These are phyloP conservation scores for Tilletia indica DNA, from an alignment of 1,284 basidiomycete genomes.

Conservation along the genomic window DNA sequence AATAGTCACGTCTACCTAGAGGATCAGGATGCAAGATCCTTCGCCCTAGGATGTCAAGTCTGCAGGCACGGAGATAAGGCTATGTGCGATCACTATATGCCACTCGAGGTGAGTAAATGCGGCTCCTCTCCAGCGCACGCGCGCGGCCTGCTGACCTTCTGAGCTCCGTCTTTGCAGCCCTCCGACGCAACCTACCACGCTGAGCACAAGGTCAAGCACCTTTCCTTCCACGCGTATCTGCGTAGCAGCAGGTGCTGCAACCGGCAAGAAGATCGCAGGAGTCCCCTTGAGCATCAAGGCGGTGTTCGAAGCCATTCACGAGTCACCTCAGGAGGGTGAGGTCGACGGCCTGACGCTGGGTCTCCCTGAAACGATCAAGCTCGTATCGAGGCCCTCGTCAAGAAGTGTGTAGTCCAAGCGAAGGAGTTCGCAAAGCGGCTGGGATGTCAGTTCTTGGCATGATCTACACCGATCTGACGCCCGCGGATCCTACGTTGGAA, in stretches of 20 bases:
- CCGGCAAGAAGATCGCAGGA: conserved; percentile 61
- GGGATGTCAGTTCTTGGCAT: conserved; percentile 83
- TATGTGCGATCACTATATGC: conserved; percentile 99
- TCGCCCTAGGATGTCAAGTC: too few species aligned
- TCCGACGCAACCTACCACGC: conserved; percentile 88
- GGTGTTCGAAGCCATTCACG: too few species aligned
- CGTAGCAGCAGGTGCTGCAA: too few species aligned
- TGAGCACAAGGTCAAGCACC: conserved; percentile 88
- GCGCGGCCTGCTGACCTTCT: not conserved
- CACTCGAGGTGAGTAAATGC: too few species aligned
- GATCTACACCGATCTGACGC: conserved; percentile 92
- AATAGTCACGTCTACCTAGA: conserved; percentile 80
- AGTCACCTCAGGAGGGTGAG: too few species aligned
- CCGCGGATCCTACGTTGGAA: conserved; percentile 57
- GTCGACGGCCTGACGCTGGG: too few species aligned
- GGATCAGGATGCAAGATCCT: too few species aligned
- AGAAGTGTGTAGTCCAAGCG: conserved; percentile 65
- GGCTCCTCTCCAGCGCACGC: not conserved
- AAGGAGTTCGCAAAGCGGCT: conserved; percentile 67
- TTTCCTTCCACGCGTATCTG: conserved; percentile 91
- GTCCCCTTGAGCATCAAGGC: too few species aligned
- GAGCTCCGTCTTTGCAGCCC: conserved; percentile 60
- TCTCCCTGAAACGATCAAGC: conserved; percentile 94
- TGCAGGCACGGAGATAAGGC: conserved; percentile 90
- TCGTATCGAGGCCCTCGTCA: conserved; percentile 72